Evolutionary conservation across 331 rosid genomes (phyloP).

Genomic region (Pyracantha coccinea): DNA sequence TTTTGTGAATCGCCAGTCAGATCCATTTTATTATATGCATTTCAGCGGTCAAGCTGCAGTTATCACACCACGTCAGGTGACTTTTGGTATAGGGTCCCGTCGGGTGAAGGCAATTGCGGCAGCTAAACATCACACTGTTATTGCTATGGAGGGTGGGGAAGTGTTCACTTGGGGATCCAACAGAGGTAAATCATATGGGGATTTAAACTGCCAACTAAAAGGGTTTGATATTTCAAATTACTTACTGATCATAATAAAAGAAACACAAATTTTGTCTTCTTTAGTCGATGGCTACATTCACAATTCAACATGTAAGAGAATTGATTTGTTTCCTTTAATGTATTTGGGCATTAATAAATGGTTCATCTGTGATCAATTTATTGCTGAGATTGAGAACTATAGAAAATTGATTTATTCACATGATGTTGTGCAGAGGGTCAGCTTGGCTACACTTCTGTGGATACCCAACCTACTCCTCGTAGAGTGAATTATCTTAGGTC

Average conservation of each 20-base stretch:
- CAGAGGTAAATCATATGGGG: conserved; percentile 60
- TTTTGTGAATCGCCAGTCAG: conserved; percentile 16
- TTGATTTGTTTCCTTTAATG: background rate
- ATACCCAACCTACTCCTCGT: conserved; percentile 91
- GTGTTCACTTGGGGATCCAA: conserved; percentile 99
- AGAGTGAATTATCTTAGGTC: conserved; percentile 78
- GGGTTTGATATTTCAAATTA: background rate
- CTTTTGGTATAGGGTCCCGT: conserved; percentile 76
- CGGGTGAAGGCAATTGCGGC: conserved; percentile 83
- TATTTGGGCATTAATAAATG: background rate
- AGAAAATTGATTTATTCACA: conserved; percentile 2
- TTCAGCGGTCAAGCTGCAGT: conserved; percentile 99
- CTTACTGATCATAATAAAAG: background rate
- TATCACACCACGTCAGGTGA: conserved; percentile 95
- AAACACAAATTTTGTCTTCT: background rate
- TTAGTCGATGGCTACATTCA: background rate
- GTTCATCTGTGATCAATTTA: background rate
- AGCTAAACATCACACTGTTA: conserved; percentile 94
- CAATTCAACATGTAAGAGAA: background rate
- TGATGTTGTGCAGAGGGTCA: conserved; percentile 73
- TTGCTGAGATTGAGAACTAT: conserved; percentile 3
- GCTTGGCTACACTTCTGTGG: conserved; percentile 94
- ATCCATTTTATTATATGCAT: conserved; percentile 28
- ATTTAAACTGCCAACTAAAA: background rate
- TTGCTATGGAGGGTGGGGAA: conserved; percentile 92